phyloP scores from a whole-genome alignment of 2,329 filamentous ascomycete genomes.

The Paraconiothyrium brasiliense region DNA sequence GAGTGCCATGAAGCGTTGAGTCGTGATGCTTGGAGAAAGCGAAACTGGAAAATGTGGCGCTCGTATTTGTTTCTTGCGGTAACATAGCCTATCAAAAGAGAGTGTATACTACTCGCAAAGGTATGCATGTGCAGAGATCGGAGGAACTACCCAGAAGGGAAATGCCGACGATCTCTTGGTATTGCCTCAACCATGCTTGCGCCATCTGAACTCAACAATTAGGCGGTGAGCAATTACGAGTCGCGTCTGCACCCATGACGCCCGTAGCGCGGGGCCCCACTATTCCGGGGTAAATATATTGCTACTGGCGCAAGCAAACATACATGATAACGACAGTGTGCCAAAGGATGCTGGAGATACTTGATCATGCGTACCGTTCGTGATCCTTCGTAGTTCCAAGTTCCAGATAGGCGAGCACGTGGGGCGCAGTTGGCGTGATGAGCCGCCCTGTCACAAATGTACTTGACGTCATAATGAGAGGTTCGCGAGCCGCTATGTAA shows the following conservation, averaged over 20 bases:
- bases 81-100: no score
- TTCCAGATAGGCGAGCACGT: conserved; percentile 13
- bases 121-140: no score
- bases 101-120: no score
- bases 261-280: neutral
- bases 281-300: neutral
- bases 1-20: no score
- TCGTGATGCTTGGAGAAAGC: no score
- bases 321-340: neutral
- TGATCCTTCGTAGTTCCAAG: neutral
- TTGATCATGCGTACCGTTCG: neutral
- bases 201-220: neutral
- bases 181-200: no score
- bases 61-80: no score
- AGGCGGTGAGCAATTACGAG: conserved; percentile 7
- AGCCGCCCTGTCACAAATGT: neutral
- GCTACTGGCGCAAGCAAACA: neutral
- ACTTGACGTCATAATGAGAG: conserved; percentile 11
- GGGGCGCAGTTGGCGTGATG: neutral
- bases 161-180: no score
- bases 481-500: neutral
- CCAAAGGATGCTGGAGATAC: neutral
- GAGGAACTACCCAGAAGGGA: no score
- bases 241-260: conserved; percentile 6
- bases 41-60: no score